Evolutionary conservation across 768 basidiomycete species (phyloP).

Genomic region (Baorangia bicolor): DNA sequence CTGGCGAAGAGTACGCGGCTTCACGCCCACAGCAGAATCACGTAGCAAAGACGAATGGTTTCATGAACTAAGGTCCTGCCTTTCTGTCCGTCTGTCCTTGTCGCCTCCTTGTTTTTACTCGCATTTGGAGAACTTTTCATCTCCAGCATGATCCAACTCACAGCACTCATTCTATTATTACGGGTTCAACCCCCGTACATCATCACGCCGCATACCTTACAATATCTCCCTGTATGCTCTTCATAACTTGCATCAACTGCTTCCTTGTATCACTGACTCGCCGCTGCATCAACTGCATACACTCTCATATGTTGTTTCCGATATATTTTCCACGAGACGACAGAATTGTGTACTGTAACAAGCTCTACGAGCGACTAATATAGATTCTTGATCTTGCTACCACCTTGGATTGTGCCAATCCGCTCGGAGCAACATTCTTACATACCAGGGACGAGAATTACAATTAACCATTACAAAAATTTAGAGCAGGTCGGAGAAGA

Average conservation of each 20-base stretch:
- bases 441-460: constrained; percentile 6
- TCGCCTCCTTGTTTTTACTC: not conserved
- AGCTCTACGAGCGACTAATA: constrained; percentile 25
- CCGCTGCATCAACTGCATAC: constrained; percentile 62
- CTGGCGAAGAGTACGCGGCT: constrained; percentile 59
- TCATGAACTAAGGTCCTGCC: constrained; percentile 19
- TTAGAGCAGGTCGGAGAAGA: constrained; percentile 66
- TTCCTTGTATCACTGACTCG: constrained; percentile 23
- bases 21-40: constrained; percentile 32
- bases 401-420: not conserved
- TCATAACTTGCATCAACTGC: constrained; percentile 28
- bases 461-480: constrained; percentile 16
- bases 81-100: not conserved
- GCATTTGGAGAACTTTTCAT: not conserved
- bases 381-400: constrained; percentile 14
- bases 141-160: constrained; percentile 31
- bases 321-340: constrained; percentile 18
- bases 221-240: constrained; percentile 21
- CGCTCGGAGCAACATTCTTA: not conserved
- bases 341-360: constrained; percentile 21
- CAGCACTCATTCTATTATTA: constrained; percentile 35
- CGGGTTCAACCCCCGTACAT: constrained; percentile 90
- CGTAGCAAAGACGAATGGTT: constrained; percentile 40
- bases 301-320: constrained; percentile 10
- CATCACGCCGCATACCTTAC: constrained; percentile 26